Evolutionary conservation across 176 grass and related monocot species (phyloP).

Genomic region (Musa schizocarpa): DNA sequence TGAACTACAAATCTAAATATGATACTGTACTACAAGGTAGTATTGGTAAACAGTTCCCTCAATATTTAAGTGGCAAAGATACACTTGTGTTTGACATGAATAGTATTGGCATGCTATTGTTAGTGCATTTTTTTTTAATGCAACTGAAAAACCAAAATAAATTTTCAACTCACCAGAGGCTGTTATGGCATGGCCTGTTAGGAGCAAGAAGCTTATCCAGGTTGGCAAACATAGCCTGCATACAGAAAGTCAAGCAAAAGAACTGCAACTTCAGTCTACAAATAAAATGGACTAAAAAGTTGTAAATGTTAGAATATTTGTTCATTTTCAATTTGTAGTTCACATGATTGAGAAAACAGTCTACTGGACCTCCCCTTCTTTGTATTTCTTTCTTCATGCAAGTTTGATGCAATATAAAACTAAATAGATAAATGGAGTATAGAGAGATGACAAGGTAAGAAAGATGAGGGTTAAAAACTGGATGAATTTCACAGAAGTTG

Average conservation of each 20-base stretch:
- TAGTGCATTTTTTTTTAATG: too few species aligned
- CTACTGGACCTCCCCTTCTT: too few species aligned
- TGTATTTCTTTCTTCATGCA: too few species aligned
- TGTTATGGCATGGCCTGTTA: constrained; percentile 64
- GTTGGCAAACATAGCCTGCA: constrained; percentile 69
- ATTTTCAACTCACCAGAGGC: constrained; percentile 62
- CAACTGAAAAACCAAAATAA: background rate
- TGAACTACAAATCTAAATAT: background rate
- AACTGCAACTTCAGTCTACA: background rate
- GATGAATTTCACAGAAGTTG: background rate
- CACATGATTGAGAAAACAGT: background rate
- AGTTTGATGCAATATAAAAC: too few species aligned
- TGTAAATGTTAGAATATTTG: background rate
- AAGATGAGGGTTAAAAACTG: background rate
- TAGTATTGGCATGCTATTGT: too few species aligned
- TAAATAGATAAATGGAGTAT: too few species aligned
- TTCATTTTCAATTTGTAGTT: background rate
- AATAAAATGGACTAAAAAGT: background rate
- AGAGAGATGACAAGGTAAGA: background rate
- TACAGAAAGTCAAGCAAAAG: constrained; percentile 6
- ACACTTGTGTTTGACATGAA: too few species aligned
- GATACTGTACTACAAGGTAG: too few species aligned
- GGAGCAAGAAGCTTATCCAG: constrained; percentile 91
- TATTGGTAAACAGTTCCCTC: background rate
- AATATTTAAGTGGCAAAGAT: background rate